Percentiles rank a stretch among this genome's conserved stretches.
Evolutionary conservation across 1,284 basidiomycete genomes (phyloP).

Genomic region (Takashimella koratensis): DNA sequence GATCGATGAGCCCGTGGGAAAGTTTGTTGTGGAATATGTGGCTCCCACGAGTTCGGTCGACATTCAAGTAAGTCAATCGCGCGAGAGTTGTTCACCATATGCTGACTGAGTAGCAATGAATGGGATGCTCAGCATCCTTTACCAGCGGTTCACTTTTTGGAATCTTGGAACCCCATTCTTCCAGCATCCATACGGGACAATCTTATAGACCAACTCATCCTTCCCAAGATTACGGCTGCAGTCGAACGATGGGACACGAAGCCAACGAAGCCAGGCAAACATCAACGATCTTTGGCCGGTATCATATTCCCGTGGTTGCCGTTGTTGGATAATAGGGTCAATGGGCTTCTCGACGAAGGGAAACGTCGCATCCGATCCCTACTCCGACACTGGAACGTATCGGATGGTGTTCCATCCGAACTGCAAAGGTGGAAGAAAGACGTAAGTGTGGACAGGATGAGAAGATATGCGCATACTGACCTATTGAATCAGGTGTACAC

Average conservation of each 20-base stretch:
- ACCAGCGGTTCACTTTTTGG: slow-evolving; percentile 75
- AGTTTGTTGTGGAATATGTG: slow-evolving; percentile 89
- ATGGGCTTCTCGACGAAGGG: slow-evolving; percentile 76
- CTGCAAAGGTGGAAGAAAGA: slow-evolving; percentile 70
- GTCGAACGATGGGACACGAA: slow-evolving; percentile 78
- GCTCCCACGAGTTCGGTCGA: slow-evolving; percentile 87
- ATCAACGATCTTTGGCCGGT: slow-evolving; percentile 60
- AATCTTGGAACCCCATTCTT: slow-evolving; percentile 80
- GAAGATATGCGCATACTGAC: neutral
- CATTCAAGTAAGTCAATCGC: slow-evolving; percentile 61
- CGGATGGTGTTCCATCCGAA: slow-evolving; percentile 70
- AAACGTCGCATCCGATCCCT: slow-evolving; percentile 75
- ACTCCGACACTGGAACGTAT: slow-evolving; percentile 72
- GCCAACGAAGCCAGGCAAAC: slow-evolving; percentile 27
- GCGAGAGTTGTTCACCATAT: neutral
- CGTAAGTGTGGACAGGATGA: slow-evolving; percentile 52
- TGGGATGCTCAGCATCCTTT: slow-evolving; percentile 75
- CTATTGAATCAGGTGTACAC: slow-evolving; percentile 60
- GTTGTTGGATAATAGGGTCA: slow-evolving; percentile 71
- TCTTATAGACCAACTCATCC: slow-evolving; percentile 86
- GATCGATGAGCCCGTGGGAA: slow-evolving; percentile 89
- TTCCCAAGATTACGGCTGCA: slow-evolving; percentile 83
- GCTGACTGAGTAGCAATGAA: slow-evolving; percentile 64
- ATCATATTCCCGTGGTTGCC: slow-evolving; percentile 97
- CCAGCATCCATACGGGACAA: slow-evolving; percentile 92